Evolutionary conservation across 352 stramenopile genomes (phyloP).

Genomic region (Globisporangium yorkense): DNA sequence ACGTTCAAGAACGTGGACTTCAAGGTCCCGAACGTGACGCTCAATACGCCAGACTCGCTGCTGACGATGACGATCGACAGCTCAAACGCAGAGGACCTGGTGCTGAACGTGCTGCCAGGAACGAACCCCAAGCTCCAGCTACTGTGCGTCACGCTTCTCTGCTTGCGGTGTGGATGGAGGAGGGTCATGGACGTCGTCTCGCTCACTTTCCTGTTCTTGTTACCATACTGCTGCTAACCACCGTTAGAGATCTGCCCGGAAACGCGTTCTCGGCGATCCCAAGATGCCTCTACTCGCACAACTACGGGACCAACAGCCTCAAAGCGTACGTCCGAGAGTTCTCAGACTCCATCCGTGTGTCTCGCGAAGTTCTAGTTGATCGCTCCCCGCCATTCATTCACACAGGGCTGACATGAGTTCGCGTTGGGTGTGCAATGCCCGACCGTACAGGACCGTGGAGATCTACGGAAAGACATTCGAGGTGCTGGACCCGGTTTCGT

Average conservation of each 20-base stretch:
- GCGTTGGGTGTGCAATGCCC: not conserved
- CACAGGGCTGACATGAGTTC: not conserved
- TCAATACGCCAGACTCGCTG: conserved; percentile 15
- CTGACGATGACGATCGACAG: conserved; percentile 15
- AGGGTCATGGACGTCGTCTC: not conserved
- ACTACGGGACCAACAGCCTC: conserved; percentile 14
- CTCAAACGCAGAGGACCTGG: conserved; percentile 16
- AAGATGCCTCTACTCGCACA: conserved; percentile 22
- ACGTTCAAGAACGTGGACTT: conserved; percentile 24
- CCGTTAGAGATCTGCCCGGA: conserved; percentile 15
- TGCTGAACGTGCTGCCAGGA: conserved; percentile 8
- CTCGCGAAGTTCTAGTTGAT: not conserved
- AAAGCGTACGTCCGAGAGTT: conserved; percentile 14
- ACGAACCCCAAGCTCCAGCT: conserved; percentile 1
- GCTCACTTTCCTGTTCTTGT: not conserved
- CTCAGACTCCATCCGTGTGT: not conserved
- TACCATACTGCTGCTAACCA: not conserved
- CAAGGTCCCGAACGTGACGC: conserved; percentile 2
- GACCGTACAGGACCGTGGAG: conserved; percentile 6
- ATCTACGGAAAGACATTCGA: conserved; percentile 10
- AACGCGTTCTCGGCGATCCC: conserved; percentile 22
- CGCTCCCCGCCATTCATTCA: too few relatives aligned
- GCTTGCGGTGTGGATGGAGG: not conserved
- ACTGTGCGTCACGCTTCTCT: conserved; percentile 2
- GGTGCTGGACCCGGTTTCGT: conserved; percentile 6